These are phyloP conservation scores for Ascochyta pisi DNA, from an alignment of 2,329 filamentous ascomycete genomes.

Conservation along the genomic window DNA sequence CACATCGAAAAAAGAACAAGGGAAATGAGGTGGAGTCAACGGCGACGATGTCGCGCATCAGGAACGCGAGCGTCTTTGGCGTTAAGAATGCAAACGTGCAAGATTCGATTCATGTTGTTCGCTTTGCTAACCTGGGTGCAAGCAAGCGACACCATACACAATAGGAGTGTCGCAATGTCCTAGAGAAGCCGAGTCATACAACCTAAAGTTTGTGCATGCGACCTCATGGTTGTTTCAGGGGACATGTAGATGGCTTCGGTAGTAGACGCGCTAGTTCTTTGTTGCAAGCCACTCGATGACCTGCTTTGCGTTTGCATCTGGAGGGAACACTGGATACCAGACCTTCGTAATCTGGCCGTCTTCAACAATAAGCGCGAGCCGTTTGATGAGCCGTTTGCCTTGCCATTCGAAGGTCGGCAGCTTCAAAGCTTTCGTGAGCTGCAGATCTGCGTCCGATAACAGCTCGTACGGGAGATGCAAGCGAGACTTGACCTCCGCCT, in stretches of 20 bases:
- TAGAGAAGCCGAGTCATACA: slow-evolving; percentile 27
- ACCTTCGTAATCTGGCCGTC: slow-evolving; percentile 51
- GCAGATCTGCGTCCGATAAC: slow-evolving; percentile 50
- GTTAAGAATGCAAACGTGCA: not conserved
- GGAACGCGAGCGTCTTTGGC: not conserved
- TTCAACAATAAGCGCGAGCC: slow-evolving; percentile 49
- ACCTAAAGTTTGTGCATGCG: slow-evolving; percentile 22
- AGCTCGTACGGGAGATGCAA: slow-evolving; percentile 52
- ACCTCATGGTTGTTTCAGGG: slow-evolving; percentile 33
- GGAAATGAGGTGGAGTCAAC: slow-evolving; percentile 17
- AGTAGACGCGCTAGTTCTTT: slow-evolving; percentile 31
- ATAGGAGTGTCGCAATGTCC: not conserved
- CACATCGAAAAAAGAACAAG: slow-evolving; percentile 7
- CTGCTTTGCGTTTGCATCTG: slow-evolving; percentile 50
- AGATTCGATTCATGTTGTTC: slow-evolving; percentile 2
- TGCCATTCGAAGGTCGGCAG: slow-evolving; percentile 53
- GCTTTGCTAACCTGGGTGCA: not conserved
- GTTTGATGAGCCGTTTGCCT: slow-evolving; percentile 46
- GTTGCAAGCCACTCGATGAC: slow-evolving; percentile 44
- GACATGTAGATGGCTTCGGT: not conserved
- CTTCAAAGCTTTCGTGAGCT: slow-evolving; percentile 42
- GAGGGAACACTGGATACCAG: slow-evolving; percentile 55
- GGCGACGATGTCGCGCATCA: slow-evolving; percentile 14
- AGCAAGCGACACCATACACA: slow-evolving; percentile 5
- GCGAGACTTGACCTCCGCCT: slow-evolving; percentile 48